Base-by-base conservation (phyloP, 495 filamentous ascomycete genomes). In the Aspergillus cavernicola region DNA sequence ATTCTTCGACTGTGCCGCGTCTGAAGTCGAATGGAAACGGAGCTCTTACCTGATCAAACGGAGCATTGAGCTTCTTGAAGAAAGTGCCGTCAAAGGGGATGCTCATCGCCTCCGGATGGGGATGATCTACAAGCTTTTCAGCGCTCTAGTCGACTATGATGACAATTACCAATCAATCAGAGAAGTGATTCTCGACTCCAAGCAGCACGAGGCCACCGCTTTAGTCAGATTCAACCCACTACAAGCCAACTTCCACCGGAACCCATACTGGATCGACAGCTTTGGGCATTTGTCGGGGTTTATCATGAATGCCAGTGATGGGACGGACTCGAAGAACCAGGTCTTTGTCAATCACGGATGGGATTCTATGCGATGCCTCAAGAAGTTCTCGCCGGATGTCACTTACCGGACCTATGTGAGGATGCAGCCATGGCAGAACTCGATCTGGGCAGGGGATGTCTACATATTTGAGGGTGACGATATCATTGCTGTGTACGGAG, bases 291-390 rank as follows among this genome's bases (percentile, higher is more conserved):
- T 87, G 26, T 84, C 85, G 9, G 89, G 89, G 15, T 92, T 93
- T 67, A 84, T 86, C 55, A 84, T 90, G 71, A 92, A 92, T 61
- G 87, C 80, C 12, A 90, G 83, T 50, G 87, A 89, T 60, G 79
- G 77, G 19, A 78, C 84, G 3, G 84, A 91, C 57, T 85, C 83
- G 0, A 80, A 82, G 52, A 81, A 87, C 50, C 73, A 83, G 38
- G 84, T 89, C 26, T 92, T 82, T 62, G 83, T 92, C 51, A 88
- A 84, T 36, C 89, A 92, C 59, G 86, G 87, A 29, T 80, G 88
- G 85, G 82, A 87, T 55, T 84, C 80, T 0, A 80, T 92, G 73
- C 77, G 82, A 13, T 83, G 90, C 53, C 76, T 84, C 53, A 83
- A 86, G 59, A 76, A 80, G 31, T 77, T 92, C 15, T 69, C 75